Evolutionary conservation across 2,329 filamentous ascomycete genomes (phyloP), one percentile per base, ranked within the genome.

Genomic region (Scytalidium lignicola): DNA sequence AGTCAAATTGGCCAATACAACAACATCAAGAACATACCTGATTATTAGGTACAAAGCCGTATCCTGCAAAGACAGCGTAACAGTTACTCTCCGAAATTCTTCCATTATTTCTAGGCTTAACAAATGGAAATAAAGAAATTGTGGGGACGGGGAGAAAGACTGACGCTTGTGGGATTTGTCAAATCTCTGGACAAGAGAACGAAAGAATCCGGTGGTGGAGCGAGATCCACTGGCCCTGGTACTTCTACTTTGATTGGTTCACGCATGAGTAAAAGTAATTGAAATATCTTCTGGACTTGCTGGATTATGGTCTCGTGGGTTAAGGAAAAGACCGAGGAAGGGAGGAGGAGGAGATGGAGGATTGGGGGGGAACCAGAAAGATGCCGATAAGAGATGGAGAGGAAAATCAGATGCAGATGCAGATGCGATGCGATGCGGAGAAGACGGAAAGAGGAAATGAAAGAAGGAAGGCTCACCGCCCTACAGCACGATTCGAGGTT

Each of bases 81-180:
- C 15, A 28, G 32, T 37, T 37, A 37, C 32, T 37, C 15, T 37
- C n/a, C 12, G 15, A n/a, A 37, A 17, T 7, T 28, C 7, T 28
- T 28, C 32, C 10, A 37, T 37, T 17, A 7, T 15, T 15, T 13
- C 32, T 37, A 13, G 26, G 7, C 32, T 13, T 4, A 17, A 13
- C 32, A n/a, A 17, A n/a, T n/a, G 32, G 10, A 37, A 17, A n/a
- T 5, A 37, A n/a, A 17, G 8, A 17, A 17, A 37, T 17, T n/a
- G 32, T 5, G 32, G 12, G n/a, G 32, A 37, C 6, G 32, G 17
- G 10, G 51, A 48, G 32, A 54, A 52, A 48, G 32, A 54, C 57
- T 57, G 48, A 50, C 51, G 47, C 37, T 49, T 58, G 39, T 59
- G 58, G 19, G 54, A 49, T 40, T 57, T 56, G 47, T 54, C 59